Evolutionary conservation across 2,329 filamentous ascomycete species (phyloP).

Genomic region (Ceratocystis destructans): DNA sequence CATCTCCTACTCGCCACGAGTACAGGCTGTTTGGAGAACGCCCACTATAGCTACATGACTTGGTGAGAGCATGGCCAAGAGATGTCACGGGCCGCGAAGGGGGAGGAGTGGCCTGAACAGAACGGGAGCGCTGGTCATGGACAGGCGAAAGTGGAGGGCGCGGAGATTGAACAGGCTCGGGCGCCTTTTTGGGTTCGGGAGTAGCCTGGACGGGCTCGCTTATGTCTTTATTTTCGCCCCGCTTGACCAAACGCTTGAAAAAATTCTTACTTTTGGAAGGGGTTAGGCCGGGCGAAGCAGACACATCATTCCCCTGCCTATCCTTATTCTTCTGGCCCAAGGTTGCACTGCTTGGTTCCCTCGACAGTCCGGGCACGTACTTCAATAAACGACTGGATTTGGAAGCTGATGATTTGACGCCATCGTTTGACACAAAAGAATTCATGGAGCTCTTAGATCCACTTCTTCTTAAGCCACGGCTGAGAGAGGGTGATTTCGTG

Average conservation of each 20-base stretch:
- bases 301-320: conserved; percentile 7
- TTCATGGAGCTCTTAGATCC: conserved; percentile 18
- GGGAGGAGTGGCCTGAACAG: conserved; percentile 8
- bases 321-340: conserved; percentile 6
- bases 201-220: not conserved
- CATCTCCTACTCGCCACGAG: conserved; percentile 43
- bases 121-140: conserved; percentile 9
- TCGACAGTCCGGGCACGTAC: conserved; percentile 15
- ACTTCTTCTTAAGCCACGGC: conserved; percentile 15
- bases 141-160: conserved; percentile 5
- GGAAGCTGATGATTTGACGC: conserved; percentile 9
- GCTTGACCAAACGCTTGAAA: conserved; percentile 14
- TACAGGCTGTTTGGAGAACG: conserved; percentile 39
- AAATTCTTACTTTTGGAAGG: conserved; percentile 14
- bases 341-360: conserved; percentile 15
- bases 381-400: conserved; percentile 17
- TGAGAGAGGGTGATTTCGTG: conserved; percentile 15
- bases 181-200: conserved; percentile 1
- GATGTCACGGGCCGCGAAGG: conserved; percentile 11
- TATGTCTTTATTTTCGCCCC: conserved; percentile 11
- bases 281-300: not conserved
- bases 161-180: conserved; percentile 2
- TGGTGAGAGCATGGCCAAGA: conserved; percentile 10
- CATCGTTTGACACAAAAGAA: conserved; percentile 17
- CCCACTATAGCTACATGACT: conserved; percentile 14